Conservation (phyloP, 192 early-diverging fungal species). For the Dimargaris verticillata region DNA sequence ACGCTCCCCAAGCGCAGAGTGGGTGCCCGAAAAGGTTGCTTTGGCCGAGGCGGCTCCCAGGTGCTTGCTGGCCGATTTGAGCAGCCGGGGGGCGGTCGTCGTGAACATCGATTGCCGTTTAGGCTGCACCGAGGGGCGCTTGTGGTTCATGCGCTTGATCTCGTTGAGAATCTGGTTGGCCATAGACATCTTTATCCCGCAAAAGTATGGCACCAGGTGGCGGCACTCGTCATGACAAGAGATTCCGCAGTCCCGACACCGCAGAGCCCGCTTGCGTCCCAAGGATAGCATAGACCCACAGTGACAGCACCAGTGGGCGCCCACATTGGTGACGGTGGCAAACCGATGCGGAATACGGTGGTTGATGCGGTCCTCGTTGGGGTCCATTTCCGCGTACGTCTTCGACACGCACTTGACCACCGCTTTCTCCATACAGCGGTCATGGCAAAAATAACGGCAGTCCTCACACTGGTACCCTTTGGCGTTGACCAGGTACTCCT, state of each 20-base stretch:
- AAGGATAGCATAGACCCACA: constrained; percentile 92
- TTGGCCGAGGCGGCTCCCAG: not conserved
- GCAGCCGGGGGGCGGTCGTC: not conserved
- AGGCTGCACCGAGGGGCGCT: too few relatives aligned
- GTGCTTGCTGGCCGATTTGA: too few relatives aligned
- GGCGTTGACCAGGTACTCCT: constrained; percentile 80
- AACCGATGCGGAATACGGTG: constrained; percentile 97
- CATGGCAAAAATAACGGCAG: constrained; percentile 87
- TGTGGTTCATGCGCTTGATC: constrained; percentile 37
- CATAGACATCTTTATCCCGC: constrained; percentile 74
- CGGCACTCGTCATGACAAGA: constrained; percentile 73
- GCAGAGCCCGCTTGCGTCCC: constrained; percentile 31
- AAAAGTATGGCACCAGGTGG: constrained; percentile 78
- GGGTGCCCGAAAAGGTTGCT: not conserved
- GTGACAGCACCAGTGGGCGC: constrained; percentile 91
- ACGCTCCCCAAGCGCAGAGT: not conserved
- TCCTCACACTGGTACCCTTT: constrained; percentile 88
- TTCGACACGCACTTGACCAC: constrained; percentile 80
- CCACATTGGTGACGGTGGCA: constrained; percentile 62
- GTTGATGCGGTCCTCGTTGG: constrained; percentile 53
- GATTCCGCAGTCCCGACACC: constrained; percentile 55
- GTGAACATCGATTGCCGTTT: too few relatives aligned
- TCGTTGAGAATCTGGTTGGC: constrained; percentile 75
- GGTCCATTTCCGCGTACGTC: constrained; percentile 39
- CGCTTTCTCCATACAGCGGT: constrained; percentile 68